Base-by-base conservation (phyloP, 768 basidiomycete genomes). In the Russula virescens region DNA sequence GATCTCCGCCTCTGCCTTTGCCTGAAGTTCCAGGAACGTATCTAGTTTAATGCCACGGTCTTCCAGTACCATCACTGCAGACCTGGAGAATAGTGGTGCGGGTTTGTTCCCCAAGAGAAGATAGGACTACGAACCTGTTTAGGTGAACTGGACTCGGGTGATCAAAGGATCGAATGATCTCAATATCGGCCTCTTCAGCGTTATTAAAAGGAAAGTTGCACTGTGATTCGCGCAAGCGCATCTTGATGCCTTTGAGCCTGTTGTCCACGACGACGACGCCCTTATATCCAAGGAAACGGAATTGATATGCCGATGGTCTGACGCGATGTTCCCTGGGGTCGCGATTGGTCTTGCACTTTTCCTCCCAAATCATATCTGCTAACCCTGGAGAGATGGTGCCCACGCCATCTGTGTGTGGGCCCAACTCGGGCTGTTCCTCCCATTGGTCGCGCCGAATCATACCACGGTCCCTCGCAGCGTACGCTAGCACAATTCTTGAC, bases 401-500 rank as follows among this genome's bases (percentile, higher is more conserved):
- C 10, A 87, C 83, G 28, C 55, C 55, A 10, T 45, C n/a, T 6
- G 55, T 57, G 31, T 85, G 86, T 26, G 79, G 62, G 64, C 77
- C 78, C 13, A 91, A 73, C 69, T 92, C 91, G 0, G 72, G 70
- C 48, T 89, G 78, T 59, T 79, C 75, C 56, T 83, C 79, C 84
- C 90, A 91, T 68, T 93, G 79, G 51, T 77, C 64, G 3, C 72
- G 72, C 8, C 66, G 62, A 49, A 93, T 71, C 23, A 91, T 83
- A 0, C 88, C 87, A 0, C 86, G 83, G 65, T 89, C 85, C 4
- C 92, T 94, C 3, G 87, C 85, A 0, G 88, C 89, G 68, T 94
- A 91, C 0, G 88, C 88, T 73, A 91, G 91, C 14, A 88, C 86
- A 62, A 93, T 75, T n/a, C 91, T 82, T 18, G 91, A 91, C 6